Evolutionary conservation across 148 eudicot genomes (phyloP), one percentile per base, ranked within the genome.

Genomic region (Silene conica): DNA sequence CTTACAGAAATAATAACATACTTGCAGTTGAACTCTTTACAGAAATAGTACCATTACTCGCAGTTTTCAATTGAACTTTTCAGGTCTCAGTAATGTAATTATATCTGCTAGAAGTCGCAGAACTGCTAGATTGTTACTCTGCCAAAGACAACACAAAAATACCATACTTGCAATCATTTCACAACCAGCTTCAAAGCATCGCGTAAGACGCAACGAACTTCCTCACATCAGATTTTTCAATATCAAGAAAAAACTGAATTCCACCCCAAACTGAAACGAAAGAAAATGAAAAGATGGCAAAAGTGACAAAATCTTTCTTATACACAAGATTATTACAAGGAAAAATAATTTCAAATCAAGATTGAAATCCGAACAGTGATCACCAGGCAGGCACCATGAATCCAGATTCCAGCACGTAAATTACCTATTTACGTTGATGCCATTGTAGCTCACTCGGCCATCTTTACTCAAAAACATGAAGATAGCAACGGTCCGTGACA

Each of bases 401-500:
- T 57, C 61, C 25, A 57, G 28, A 60, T 19, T 57, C 61, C 25
- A 57, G 16, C 22, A 19, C 19, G 61, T 6, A 70, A 67, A 69
- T 46, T 25, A 19, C 72, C 8, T 38, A 38, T 7, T 5, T 6
- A 38, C 9, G 43, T 38, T 5, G 43, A 38, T 48, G 54, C 54
- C 15, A 12, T 48, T 48, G 54, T 48, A 48, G 54, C 3, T 48
- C 3, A 48, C 1, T 72, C 56, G 4, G 26, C 54, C 28, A 4
- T 56, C 15, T 46, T 71, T 11, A n/a, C 67, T 77, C 77, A 84
- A 62, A 84, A 7, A 79, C 98, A 94, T 54, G 92, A 66, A 65
- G 96, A 92, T 72, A 94, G 80, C 68, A 85, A 56, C 14, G 85
- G 89, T 55, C 98, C 98, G 41, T 88, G 85, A 82, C 98, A 94